Conservation (phyloP, 2,329 filamentous ascomycete species). For the Rhinocladiella mackenziei region DNA sequence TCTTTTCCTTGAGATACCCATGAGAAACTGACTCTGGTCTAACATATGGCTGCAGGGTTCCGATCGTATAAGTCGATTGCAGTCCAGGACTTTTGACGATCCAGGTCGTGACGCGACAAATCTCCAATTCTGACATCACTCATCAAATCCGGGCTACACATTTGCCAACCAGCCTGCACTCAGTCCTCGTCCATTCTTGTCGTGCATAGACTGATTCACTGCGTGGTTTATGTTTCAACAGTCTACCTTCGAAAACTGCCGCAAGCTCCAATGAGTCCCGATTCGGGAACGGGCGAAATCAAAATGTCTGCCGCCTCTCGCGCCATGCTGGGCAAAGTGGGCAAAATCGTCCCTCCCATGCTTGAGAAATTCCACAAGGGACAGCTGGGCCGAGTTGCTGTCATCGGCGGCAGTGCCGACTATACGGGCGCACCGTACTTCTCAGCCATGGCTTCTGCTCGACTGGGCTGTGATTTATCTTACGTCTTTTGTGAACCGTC, state of each 20-base stretch:
- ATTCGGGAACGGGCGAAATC: conserved; percentile 12
- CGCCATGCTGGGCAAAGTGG: conserved; percentile 73
- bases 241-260: not conserved
- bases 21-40: too few species aligned
- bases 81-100: conserved; percentile 1
- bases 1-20: too few species aligned
- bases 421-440: conserved; percentile 98
- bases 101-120: conserved; percentile 13
- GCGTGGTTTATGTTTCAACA: not conserved
- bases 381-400: conserved; percentile 83
- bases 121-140: conserved; percentile 15
- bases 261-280: conserved; percentile 22
- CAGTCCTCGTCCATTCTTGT: not conserved
- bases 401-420: conserved; percentile 92
- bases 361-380: conserved; percentile 95
- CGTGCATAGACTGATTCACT: conserved; percentile 3
- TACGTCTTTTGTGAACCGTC: conserved; percentile 84
- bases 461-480: conserved; percentile 57
- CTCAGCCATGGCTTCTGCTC: conserved; percentile 92
- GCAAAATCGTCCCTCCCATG: conserved; percentile 91
- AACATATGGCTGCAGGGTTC: too few species aligned
- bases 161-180: too few species aligned
- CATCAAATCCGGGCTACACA: too few species aligned
- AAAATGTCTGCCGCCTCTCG: conserved; percentile 66
- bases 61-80: too few species aligned